Conservation (phyloP, 164 flowering plant genomes). For the Brasenia schreberi region DNA sequence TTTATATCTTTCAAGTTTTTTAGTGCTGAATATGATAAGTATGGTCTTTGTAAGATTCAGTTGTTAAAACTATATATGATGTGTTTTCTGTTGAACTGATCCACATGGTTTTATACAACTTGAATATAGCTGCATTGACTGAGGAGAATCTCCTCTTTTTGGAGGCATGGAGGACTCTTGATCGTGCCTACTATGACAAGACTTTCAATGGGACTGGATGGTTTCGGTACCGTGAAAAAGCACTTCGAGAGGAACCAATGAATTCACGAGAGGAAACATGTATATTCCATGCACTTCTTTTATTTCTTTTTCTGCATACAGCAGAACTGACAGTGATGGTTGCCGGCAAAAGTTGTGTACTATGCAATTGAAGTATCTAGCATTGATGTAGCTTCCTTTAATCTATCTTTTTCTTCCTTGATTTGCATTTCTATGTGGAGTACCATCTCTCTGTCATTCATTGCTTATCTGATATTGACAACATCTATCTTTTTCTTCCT, state of each 20-base stretch:
- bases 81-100: not conserved
- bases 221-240: conserved; percentile 93
- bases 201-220: conserved; percentile 92
- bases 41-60: not conserved
- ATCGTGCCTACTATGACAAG: conserved; percentile 93
- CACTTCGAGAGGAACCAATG: conserved; percentile 90
- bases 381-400: too few species aligned
- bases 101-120: not conserved
- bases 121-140: conserved; percentile 59
- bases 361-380: too few species aligned
- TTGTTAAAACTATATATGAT: not conserved
- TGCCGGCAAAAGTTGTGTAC: too few species aligned
- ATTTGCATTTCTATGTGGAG: too few species aligned
- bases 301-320: too few species aligned
- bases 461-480: too few species aligned
- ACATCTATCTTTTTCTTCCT: too few species aligned
- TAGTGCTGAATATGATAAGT: not conserved
- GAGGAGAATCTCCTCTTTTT: conserved; percentile 92
- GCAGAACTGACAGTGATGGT: too few species aligned
- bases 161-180: conserved; percentile 96
- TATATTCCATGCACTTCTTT: conserved; percentile 12
- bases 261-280: conserved; percentile 87
- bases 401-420: too few species aligned
- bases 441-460: too few species aligned
- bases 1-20: not conserved